Base-by-base conservation (phyloP, 441 rosid genomes). In the Iberis amara region DNA sequence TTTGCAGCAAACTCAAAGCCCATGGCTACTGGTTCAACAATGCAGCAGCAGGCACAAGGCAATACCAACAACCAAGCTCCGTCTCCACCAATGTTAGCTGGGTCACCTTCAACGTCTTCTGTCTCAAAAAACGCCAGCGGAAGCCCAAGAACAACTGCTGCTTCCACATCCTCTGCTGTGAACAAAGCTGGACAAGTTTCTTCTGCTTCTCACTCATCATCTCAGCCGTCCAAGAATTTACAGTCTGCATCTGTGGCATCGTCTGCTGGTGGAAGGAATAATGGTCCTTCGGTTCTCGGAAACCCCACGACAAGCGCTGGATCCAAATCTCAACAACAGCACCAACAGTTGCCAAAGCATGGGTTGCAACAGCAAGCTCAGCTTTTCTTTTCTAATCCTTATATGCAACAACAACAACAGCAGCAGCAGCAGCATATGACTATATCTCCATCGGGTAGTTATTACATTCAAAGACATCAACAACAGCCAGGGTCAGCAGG, bases 91-190 rank as follows among this genome's bases (percentile, higher is more conserved):
- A 49, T 78, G 75, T 64, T 75, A 39, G 86, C 79, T 47, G 86
- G 94, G 52, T 86, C 96, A 40, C 94, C 99, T 14, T 78, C 96
- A 2, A 73, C 90, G 5, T 83, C 95, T 10, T 82, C 96, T 0
- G 71, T 89, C 52, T 89, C 99, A 36, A 89, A 87, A 73, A 76
- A 89, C 48, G 75, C 92, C 3, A 77, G 96, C 37, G 99, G 92
- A 47, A 89, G 96, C 66, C 99, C 99, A 14, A 79, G 90, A 63
- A 82, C 94, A 45, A 74, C 83, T 8, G 68, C 70, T 54, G 68
- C 70, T 54, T 64, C 91, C 3, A 68, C 81, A 27, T 47, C 66
- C 6, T 76, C 96, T 14, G 68, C 81, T 0, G 73, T 67, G 57
- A 84, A 81, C 70, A 92, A 86, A 66, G 68, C 74, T 53, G 83